Evolutionary conservation across 2,329 filamentous ascomycete species (phyloP), one percentile per base, ranked within the genome.

Genomic region (Ceratocystis harringtonii): DNA sequence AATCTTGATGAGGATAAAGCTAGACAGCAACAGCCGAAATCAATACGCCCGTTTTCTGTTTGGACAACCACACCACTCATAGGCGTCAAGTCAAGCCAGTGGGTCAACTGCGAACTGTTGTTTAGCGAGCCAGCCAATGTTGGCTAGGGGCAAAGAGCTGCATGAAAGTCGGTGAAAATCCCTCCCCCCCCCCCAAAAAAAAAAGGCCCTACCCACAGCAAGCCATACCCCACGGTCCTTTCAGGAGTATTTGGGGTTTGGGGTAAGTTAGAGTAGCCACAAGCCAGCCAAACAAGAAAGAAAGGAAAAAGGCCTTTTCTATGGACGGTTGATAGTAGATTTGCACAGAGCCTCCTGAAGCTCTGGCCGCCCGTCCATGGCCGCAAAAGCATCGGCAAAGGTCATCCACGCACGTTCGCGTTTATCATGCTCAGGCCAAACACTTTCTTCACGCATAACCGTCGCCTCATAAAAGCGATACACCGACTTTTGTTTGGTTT

Each of bases 391-490:
- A 75, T 95, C 84, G 62, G 81, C 77, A 74, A 90, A 96, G 63
- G 85, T 87, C 75, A 96, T 90, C 94, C 94, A 99, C 74, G 88
- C 84, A 68, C 94, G 85, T 74, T 87, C 87, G 72, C 94, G 84
- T 81, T 96, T 97, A 76, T 95, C 85, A 78, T 83, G 88, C 79
- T 99, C 94, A 1, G 94, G 94, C 94, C 94, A 99, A 67, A 92
- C 84, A 17, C 81, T 79, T 75, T 94, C 88, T 77, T 96, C 90
- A 72, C 86, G 86, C 69, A 88, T 84, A 68, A 99, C 94, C n/a
- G 84, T 88, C 69, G 86, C 92, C 76, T 97, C 89, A 76, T 85
- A 94, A 76, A 92, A 94, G 70, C 87, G 85, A 75, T 92, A 92
- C 64, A 85, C 75, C 45, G 86, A 82, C 71, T 80, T 80, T 65